These are phyloP conservation scores for Sphaerulina vaccinii DNA, from an alignment of 2,329 filamentous ascomycete species.

Conservation along the genomic window DNA sequence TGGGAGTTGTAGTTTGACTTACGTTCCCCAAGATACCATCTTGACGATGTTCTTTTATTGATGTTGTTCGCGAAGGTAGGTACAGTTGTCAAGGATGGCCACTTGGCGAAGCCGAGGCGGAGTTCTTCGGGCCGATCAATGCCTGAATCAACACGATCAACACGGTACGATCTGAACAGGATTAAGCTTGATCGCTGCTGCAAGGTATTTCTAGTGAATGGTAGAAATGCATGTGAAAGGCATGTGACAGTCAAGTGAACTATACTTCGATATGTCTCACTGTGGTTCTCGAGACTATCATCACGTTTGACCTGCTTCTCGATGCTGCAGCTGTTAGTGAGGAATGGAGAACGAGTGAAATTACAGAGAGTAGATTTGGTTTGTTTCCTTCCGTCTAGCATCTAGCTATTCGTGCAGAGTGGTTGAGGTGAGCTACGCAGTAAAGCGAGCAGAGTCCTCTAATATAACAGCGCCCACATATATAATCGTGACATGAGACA, in stretches of 20 bases:
- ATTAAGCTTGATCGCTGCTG: constrained; percentile 3
- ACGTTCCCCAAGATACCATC: constrained; percentile 22
- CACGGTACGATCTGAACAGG: background rate
- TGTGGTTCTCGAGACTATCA: no score
- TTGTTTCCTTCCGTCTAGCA: constrained; percentile 17
- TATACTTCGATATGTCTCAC: no score
- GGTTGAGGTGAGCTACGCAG: constrained; percentile 13
- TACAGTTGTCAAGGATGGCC: no score
- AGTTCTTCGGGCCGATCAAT: background rate
- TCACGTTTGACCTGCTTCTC: no score
- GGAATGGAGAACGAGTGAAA: background rate
- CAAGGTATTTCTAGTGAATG: background rate
- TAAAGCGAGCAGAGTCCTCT: constrained; percentile 15
- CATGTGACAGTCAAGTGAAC: no score
- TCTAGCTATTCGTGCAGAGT: constrained; percentile 19
- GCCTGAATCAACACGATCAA: background rate
- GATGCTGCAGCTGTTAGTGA: no score
- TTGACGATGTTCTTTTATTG: background rate
- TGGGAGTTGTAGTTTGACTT: background rate
- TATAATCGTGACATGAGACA: constrained; percentile 19
- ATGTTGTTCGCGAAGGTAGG: no score
- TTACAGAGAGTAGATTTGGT: constrained; percentile 20
- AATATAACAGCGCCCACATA: constrained; percentile 3
- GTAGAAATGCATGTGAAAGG: background rate
- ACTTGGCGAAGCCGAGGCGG: background rate